Percentiles rank a stretch among this genome's conserved stretches.
Conservation (phyloP, 1,284 basidiomycete genomes). For the Austroboletus novae-zelandiae region DNA sequence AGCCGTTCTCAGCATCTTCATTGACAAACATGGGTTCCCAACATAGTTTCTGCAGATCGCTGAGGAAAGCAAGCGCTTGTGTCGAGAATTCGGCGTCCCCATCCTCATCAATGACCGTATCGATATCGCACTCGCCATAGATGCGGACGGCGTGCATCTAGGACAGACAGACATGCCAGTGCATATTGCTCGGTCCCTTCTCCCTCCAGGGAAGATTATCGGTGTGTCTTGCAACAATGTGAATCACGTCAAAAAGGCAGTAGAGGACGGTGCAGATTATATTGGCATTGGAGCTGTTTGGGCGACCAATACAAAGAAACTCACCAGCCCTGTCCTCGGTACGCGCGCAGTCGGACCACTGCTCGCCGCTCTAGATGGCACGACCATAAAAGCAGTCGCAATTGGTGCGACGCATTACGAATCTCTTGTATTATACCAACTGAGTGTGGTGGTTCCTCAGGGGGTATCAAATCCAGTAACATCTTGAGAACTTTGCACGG, state of each 20-base stretch:
- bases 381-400: slow-evolving; percentile 68
- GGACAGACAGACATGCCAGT: slow-evolving; percentile 91
- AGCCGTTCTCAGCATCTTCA: background rate
- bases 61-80: slow-evolving; percentile 66
- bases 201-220: slow-evolving; percentile 73
- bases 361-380: slow-evolving; percentile 62
- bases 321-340: slow-evolving; percentile 58
- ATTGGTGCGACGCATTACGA: slow-evolving; percentile 58
- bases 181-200: slow-evolving; percentile 61
- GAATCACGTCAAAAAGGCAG: slow-evolving; percentile 59
- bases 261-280: slow-evolving; percentile 73
- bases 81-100: slow-evolving; percentile 79
- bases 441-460: slow-evolving; percentile 38
- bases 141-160: slow-evolving; percentile 82
- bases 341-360: slow-evolving; percentile 66
- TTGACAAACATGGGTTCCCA: background rate
- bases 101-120: slow-evolving; percentile 92
- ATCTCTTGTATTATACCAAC: background rate
- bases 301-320: slow-evolving; percentile 71
- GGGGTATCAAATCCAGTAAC: slow-evolving; percentile 80
- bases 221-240: slow-evolving; percentile 79
- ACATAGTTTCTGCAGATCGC: slow-evolving; percentile 80
- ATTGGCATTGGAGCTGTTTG: slow-evolving; percentile 85
- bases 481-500: slow-evolving; percentile 71
- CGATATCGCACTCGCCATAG: slow-evolving; percentile 80